Conservation (phyloP, 192 early-diverging fungal genomes). For the Backusella tarrabulga region DNA sequence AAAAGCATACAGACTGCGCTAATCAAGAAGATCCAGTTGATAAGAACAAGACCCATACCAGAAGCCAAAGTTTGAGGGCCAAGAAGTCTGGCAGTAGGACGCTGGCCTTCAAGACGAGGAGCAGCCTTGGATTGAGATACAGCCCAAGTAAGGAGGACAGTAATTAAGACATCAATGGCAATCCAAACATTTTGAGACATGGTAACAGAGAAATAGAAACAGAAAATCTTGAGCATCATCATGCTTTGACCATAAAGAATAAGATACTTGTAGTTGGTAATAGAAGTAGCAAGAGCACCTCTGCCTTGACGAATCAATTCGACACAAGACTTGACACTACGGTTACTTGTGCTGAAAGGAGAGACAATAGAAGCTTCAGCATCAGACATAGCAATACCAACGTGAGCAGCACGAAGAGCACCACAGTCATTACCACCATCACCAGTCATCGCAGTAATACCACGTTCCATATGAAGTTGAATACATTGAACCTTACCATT, state of each 20-base stretch:
- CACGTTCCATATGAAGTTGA: slow-evolving; percentile 69
- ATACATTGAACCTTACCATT: slow-evolving; percentile 73
- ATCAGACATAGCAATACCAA: slow-evolving; percentile 77
- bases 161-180: slow-evolving; percentile 65
- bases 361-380: slow-evolving; percentile 82
- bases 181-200: slow-evolving; percentile 68
- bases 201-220: slow-evolving; percentile 66
- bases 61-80: slow-evolving; percentile 69
- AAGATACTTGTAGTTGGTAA: slow-evolving; percentile 70
- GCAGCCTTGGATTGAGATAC: slow-evolving; percentile 61
- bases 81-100: slow-evolving; percentile 70
- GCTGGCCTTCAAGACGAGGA: slow-evolving; percentile 41
- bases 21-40: slow-evolving; percentile 64
- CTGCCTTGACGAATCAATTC: slow-evolving; percentile 68
- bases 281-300: slow-evolving; percentile 66
- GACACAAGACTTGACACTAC: slow-evolving; percentile 65
- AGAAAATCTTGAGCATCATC: slow-evolving; percentile 56
- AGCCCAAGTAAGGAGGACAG: slow-evolving; percentile 58
- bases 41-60: slow-evolving; percentile 57
- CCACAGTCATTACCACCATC: slow-evolving; percentile 88
- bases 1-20: slow-evolving; percentile 51
- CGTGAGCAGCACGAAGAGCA: slow-evolving; percentile 77
- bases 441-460: slow-evolving; percentile 81
- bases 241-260: slow-evolving; percentile 66
- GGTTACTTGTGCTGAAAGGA: slow-evolving; percentile 67